Base-by-base conservation (phyloP, 768 basidiomycete genomes). In the Lactarius hatsudake region DNA sequence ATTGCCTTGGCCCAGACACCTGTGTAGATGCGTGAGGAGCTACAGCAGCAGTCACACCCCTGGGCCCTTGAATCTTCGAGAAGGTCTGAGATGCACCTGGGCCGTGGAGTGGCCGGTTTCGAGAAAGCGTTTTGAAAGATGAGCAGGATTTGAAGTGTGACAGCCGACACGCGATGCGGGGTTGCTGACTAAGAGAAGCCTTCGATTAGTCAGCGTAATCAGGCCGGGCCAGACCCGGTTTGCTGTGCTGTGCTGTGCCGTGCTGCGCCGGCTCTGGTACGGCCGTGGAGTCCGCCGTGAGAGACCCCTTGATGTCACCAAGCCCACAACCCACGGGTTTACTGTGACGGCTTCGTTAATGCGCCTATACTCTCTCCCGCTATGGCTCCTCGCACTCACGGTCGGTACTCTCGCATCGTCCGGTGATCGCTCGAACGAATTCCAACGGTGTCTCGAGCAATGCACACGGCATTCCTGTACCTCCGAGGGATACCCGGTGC, bases 361-460 rank as follows among this genome's bases (percentile, higher is more conserved):
- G 61, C 75, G 32, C 62, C 71, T 38, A 42, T 30, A 36, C 53
- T 4, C 51, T 63, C 17, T 65, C 15, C 36, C 56, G 58, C 54
- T 65, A 2, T 45, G 9, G 26, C 9, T 63, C 18, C n/a, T 10
- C 63, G 32, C 26, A 18, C 3, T 58, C 45, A 38, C 60, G 7
- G 36, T 12, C 18, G 26, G 23, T 18, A 32, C 56, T 8, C 32
- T 34, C 28, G 71, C 71, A 3, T 79, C 78, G 2, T 72, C 78
- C 2, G 79, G 78, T 17, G 78, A 79, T 63, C 76, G 75, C n/a
- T 72, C 79, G 3, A 42, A 64, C 55, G 71, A 72, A 0, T 83
- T 78, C 62, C 76, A 76, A 40, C 71, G 73, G 30, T 83, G 81
- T 53, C 69, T 83, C 8, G 20, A 17, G 2, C 48, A 54, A 32